Base-by-base conservation (phyloP, 2,329 filamentous ascomycete species). In the Aureobasidium pullulans region DNA sequence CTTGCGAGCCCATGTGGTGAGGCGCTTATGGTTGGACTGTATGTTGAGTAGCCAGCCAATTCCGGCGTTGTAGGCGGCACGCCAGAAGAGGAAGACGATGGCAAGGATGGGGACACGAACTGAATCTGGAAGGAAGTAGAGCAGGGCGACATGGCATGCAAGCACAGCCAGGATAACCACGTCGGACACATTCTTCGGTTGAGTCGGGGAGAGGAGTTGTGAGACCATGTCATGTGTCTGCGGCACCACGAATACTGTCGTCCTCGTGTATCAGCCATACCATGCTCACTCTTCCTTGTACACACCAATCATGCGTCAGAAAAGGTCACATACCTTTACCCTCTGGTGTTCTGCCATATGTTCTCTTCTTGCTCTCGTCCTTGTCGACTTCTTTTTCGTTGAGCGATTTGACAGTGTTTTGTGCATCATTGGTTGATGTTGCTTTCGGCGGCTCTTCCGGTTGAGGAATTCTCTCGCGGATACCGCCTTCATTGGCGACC, bases 151-250 rank as follows among this genome's bases (percentile, higher is more conserved):
- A 69, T 96, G 89, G 56, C 83, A 75, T 59, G 80, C 87, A 50
- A 99, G 81, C 61, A 96, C 87, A 48, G 81, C 80, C 60, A 99
- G 80, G 64, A 99, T 91, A 61, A 88, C 70, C 60, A 85, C 76
- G 74, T 99, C 94, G 62, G 91, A 94, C 40, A 95, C 72, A 72
- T 97, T 97, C 80, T 99, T 99, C 57, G 94, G 91, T 71, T 97
- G 88, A 65, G 88, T 89, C 54, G 94, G 94, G 68, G 95, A 94
- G 67, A 99, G 84, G 59, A 99, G 83, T 76, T 97, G 94, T 54
- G 93, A 96, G 67, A 99, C 93, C 94, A 99, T 97, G 76, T 99
- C 94, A 79, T 96, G 91, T 60, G 94, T 99, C 63, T 90, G 87
- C 49, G 94, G 94, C 58, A 99, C 94, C 61, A 90, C 88, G 72